Base-by-base conservation (phyloP, 1,139 yeast genomes). In the Scheffersomyces illinoinensis region DNA sequence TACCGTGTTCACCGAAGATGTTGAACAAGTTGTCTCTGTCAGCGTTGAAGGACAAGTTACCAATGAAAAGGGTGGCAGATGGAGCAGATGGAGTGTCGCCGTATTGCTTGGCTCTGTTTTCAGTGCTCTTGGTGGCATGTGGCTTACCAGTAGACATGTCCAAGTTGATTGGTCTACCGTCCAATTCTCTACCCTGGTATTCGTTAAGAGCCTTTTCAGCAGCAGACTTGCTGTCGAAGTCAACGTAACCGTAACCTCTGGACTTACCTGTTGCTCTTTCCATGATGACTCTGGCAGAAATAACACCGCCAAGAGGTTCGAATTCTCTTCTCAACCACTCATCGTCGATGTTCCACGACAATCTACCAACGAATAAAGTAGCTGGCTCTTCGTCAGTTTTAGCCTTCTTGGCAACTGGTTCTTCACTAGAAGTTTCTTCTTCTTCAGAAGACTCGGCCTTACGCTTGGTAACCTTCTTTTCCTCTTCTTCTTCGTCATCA, bases 191-290 rank as follows among this genome's bases (percentile, higher is more conserved):
- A 72, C 97, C 98, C 81, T 93, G 97, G 86, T 83, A 85, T 75
- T 89, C 91, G 63, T 81, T 82, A 64, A 93, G 79, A n/a, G 99
- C 98, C 77, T 88, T 88, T 76, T 91, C 93, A 66, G 98, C 99
- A 62, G 81, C 83, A 52, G 85, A 84, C 70, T 86, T 86, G 69
- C 84, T 77, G 69, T 87, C 92, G 73, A 95, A 95, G 76, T 95
- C 99, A 76, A 95, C 97, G 80, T 95, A 95, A 71, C 99, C 99
- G 84, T 90, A 95, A 75, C 99, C 99, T 85, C 96, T 89, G 58
- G 97, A 91, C 80, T 91, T 91, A 69, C 97, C 97, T 60, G 96
- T 84, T 65, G 88, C 90, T 81, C 96, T 89, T 79, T 95, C 98
- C 79, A 89, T 87, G 73, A 95, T 91, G 68, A 95, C 97, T 82